Percentiles rank a stretch among this genome's conserved stretches.
Evolutionary conservation across 2,329 filamentous ascomycete species (phyloP).

Genomic region (Pezicula neosporulosa): DNA sequence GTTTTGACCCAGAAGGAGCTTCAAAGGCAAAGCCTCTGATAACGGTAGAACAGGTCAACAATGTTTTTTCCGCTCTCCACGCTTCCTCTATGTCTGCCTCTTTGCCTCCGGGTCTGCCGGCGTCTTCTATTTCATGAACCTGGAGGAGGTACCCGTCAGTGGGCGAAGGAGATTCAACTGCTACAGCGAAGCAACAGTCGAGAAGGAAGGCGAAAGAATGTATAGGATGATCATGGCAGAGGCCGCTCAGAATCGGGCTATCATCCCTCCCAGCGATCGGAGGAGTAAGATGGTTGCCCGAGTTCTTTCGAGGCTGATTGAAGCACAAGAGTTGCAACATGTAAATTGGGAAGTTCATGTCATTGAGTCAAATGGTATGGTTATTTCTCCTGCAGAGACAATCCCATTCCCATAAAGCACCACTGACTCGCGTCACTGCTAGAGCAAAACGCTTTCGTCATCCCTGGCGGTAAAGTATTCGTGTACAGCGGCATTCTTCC

Average conservation of each 20-base stretch:
- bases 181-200: slow-evolving; percentile 52
- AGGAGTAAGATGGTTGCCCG: slow-evolving; percentile 53
- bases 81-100: slow-evolving; percentile 36
- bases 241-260: slow-evolving; percentile 45
- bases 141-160: slow-evolving; percentile 70
- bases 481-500: slow-evolving; percentile 71
- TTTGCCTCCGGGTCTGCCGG: slow-evolving; percentile 35
- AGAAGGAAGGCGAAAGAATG: slow-evolving; percentile 46
- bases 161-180: slow-evolving; percentile 73
- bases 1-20: slow-evolving; percentile 15
- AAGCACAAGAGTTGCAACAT: slow-evolving; percentile 57
- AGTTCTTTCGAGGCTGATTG: slow-evolving; percentile 65
- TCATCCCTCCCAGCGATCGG: slow-evolving; percentile 56
- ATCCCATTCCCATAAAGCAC: slow-evolving; percentile 5
- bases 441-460: slow-evolving; percentile 68
- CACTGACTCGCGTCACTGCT: not conserved
- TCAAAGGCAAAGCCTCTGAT: slow-evolving; percentile 34
- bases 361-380: slow-evolving; percentile 58
- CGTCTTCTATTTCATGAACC: slow-evolving; percentile 62
- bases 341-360: slow-evolving; percentile 70
- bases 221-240: slow-evolving; percentile 55
- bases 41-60: slow-evolving; percentile 29
- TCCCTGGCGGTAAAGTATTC: slow-evolving; percentile 77
- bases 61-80: slow-evolving; percentile 31
- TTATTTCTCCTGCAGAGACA: slow-evolving; percentile 3